phyloP scores from a whole-genome alignment of 805 yeast genomes.

The Candida berthetii region DNA sequence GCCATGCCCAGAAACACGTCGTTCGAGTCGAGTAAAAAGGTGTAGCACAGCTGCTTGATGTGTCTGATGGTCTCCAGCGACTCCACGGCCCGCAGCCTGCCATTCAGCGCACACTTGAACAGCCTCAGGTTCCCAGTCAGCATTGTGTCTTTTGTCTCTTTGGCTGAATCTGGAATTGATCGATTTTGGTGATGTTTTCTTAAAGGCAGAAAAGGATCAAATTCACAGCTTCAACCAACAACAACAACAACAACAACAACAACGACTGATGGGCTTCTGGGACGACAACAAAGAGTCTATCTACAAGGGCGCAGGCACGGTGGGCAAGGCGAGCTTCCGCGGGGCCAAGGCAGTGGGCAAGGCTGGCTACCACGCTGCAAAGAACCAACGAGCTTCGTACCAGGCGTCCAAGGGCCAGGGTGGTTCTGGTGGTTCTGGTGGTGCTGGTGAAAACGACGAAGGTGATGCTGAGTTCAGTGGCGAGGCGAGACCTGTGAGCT shows the following conservation, averaged over 20 bases:
- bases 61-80: too few relatives aligned
- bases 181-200: too few relatives aligned
- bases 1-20: not conserved
- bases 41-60: too few relatives aligned
- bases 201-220: not conserved
- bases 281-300: constrained; percentile 34
- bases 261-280: constrained; percentile 26
- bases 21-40: not conserved
- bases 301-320: constrained; percentile 26
- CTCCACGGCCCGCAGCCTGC: constrained; percentile 3
- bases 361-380: constrained; percentile 33
- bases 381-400: constrained; percentile 19
- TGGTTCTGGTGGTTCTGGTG: constrained; percentile 1
- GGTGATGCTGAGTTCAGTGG: constrained; percentile 14
- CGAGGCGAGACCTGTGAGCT: constrained; percentile 5
- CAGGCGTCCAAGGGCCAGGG: constrained; percentile 12
- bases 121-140: constrained; percentile 13
- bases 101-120: constrained; percentile 8
- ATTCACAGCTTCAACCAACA: not conserved
- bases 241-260: not conserved
- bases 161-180: too few relatives aligned
- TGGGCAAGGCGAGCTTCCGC: constrained; percentile 28
- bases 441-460: constrained; percentile 3
- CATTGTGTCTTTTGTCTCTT: constrained; percentile 9
- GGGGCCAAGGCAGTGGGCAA: constrained; percentile 35